These are phyloP conservation scores for Russula olivacea DNA, from an alignment of 768 basidiomycete genomes.

Conservation along the genomic window DNA sequence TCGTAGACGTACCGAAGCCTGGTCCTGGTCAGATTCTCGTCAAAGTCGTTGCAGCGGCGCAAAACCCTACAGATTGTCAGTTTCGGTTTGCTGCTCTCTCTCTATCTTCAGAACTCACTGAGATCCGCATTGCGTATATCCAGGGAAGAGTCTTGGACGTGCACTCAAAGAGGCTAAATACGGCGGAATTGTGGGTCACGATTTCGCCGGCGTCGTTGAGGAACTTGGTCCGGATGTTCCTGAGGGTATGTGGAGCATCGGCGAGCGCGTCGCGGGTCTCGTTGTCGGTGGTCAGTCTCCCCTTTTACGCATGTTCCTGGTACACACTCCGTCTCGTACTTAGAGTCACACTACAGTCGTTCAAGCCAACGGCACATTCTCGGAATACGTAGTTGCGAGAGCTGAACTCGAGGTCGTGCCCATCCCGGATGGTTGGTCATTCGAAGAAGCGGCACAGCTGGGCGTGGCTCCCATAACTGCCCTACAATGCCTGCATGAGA, in stretches of 20 bases:
- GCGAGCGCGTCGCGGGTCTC: conserved; percentile 22
- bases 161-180: neutral
- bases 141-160: conserved; percentile 7
- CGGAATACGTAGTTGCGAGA: conserved; percentile 18
- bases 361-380: conserved; percentile 10
- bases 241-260: conserved; percentile 15
- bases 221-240: conserved; percentile 22
- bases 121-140: too few relatives aligned
- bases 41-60: conserved; percentile 12
- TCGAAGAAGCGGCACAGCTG: conserved; percentile 25
- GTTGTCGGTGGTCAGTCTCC: conserved; percentile 4
- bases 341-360: neutral
- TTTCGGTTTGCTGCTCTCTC: neutral
- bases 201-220: conserved; percentile 23
- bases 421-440: conserved; percentile 19
- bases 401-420: conserved; percentile 9
- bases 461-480: conserved; percentile 20
- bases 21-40: conserved; percentile 17
- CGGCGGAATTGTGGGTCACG: conserved; percentile 18
- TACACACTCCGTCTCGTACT: neutral
- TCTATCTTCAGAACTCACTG: too few relatives aligned
- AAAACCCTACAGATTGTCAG: conserved; percentile 20
- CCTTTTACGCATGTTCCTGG: neutral
- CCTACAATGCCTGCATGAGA: conserved; percentile 17
- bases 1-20: conserved; percentile 10